Percentiles rank a stretch among this genome's conserved stretches.
These are phyloP conservation scores for Solanum pimpinellifolium DNA, from an alignment of 257 asterid genomes.

Conservation along the genomic window DNA sequence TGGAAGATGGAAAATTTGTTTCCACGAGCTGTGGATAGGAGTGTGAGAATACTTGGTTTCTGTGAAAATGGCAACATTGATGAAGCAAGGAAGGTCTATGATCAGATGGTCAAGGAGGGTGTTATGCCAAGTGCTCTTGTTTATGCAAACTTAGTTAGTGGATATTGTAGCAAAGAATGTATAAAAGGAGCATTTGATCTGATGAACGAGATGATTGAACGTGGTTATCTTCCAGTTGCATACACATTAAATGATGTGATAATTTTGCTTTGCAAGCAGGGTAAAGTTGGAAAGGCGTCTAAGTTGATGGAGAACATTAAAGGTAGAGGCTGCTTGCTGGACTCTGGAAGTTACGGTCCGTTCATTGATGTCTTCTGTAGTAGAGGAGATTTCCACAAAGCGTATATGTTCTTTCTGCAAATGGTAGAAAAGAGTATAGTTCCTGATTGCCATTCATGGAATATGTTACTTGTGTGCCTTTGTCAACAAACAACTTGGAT, in stretches of 20 bases:
- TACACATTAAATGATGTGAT: conserved; percentile 45
- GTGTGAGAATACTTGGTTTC: conserved; percentile 23
- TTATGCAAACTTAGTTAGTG: conserved; percentile 38
- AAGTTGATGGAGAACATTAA: conserved; percentile 61
- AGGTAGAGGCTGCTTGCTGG: conserved; percentile 36
- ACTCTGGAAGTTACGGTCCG: conserved; percentile 43
- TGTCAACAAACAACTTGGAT: conserved; percentile 6
- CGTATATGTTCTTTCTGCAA: conserved; percentile 25
- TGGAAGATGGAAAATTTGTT: conserved; percentile 33
- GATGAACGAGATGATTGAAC: conserved; percentile 41
- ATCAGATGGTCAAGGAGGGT: conserved; percentile 42
- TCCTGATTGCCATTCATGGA: conserved; percentile 47
- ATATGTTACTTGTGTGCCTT: conserved; percentile 26
- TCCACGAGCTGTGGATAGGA: conserved; percentile 52
- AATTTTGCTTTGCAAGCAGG: conserved; percentile 44
- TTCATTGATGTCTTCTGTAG: conserved; percentile 26
- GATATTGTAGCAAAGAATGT: conserved; percentile 28
- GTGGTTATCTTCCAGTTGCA: conserved; percentile 35
- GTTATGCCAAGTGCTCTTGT: conserved; percentile 50
- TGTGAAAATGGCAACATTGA: conserved; percentile 25
- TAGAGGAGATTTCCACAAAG: conserved; percentile 40
- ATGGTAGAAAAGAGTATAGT: conserved; percentile 48
- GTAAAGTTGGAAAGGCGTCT: conserved; percentile 32
- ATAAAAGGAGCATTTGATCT: conserved; percentile 56
- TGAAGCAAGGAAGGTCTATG: conserved; percentile 37